Evolutionary conservation across 352 stramenopile genomes (phyloP).

Genomic region (Chrysophaeum taylorii): DNA sequence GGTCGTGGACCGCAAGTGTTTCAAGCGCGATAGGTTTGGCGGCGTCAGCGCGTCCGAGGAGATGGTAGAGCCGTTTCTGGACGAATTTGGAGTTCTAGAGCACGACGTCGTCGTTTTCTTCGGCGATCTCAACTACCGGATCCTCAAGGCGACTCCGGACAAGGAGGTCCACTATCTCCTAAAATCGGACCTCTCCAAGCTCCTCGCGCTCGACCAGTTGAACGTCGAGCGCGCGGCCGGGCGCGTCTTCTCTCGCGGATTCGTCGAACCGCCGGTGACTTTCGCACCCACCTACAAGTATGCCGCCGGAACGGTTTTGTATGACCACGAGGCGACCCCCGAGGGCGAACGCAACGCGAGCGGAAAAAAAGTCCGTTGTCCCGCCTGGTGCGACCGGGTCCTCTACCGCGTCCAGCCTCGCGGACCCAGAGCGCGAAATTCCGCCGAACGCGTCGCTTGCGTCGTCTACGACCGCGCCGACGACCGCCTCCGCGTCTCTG

Average conservation of each 20-base stretch:
- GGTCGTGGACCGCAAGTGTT: no score
- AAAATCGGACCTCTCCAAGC: no score
- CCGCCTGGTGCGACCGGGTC: conserved; percentile 24
- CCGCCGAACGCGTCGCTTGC: background rate
- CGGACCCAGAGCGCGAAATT: background rate
- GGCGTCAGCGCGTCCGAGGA: background rate
- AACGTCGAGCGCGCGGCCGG: no score
- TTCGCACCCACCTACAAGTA: conserved; percentile 26
- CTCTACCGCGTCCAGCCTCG: conserved; percentile 5
- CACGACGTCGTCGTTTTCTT: no score
- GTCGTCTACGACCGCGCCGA: background rate
- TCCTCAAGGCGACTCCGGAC: background rate
- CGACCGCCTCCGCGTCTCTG: background rate
- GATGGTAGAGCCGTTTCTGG: background rate
- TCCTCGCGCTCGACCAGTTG: no score
- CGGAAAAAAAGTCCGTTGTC: conserved; percentile 12
- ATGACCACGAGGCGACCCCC: conserved; percentile 3
- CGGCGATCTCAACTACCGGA: no score
- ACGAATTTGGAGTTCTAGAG: background rate
- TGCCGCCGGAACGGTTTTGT: conserved; percentile 9
- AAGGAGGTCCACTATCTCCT: background rate
- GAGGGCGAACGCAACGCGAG: background rate
- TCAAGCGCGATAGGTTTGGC: no score
- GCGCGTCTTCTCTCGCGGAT: conserved; percentile 21
- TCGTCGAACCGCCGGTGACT: conserved; percentile 14